Base-by-base conservation (phyloP, 768 basidiomycete species). In the Tylopilus felleus region DNA sequence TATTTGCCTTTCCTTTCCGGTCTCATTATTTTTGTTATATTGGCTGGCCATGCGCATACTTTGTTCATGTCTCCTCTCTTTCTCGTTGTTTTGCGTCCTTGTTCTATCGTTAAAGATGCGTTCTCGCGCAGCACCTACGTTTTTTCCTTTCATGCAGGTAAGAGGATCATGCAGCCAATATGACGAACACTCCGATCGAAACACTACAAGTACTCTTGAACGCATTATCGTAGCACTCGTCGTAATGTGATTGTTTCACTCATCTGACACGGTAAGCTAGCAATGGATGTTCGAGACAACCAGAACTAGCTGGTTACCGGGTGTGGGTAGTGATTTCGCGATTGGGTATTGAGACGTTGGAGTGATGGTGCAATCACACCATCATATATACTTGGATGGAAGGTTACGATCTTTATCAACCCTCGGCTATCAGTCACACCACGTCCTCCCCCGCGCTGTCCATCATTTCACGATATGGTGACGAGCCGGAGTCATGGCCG, bases 121-220 rank as follows among this genome's bases (percentile, higher is more conserved):
- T 61, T 53, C 38, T 48, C 50, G 10, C 51, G 36, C 42, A 43
- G 50, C 56, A 57, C 54, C 38, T 60, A 49, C 39, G 69, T 49
- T 53, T 52, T 65, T 54, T 27, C 57, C 59, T 59, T 49, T 67
- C 59, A 67, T 65, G 67, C 60, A 59, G 65, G 69, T 65, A 66
- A 66, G 60, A 44, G 45, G 53, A 45, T 51, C 59, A 64, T 56
- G 60, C 67, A 59, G 23, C 51, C 48, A 49, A 55, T 55, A 66
- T 59, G 61, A 64, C 60, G 49, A 41, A 27, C 53, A 41, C 50
- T 44, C 49, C 25, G 43, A 47, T 53, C 57, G 41, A 62, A 69
- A 60, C 49, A 59, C 17, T 70, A 70, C 60, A 31, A 52, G 67
- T 70, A 68, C 50, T 60, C 49, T 68, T 61, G 54, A 56, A 59